phyloP scores from a whole-genome alignment of 768 basidiomycete genomes.

The Butyriboletus loyo region DNA sequence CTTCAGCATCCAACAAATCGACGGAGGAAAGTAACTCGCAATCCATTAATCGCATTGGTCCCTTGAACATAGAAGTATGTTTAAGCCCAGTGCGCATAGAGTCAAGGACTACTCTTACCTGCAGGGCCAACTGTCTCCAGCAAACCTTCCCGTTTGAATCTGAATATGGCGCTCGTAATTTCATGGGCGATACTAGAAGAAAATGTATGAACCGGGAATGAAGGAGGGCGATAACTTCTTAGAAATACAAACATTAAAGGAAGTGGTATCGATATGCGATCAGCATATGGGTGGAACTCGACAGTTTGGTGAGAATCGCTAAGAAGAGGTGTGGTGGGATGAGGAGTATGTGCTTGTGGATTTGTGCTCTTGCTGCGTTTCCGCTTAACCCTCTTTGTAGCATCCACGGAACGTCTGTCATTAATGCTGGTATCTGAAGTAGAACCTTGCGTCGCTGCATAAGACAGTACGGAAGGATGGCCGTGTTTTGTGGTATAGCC shows the following conservation, averaged over 20 bases:
- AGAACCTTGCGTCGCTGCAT: slow-evolving; percentile 40
- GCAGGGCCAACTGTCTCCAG: slow-evolving; percentile 90
- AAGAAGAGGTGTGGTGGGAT: slow-evolving; percentile 62
- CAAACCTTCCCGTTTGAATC: slow-evolving; percentile 75
- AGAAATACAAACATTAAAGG: slow-evolving; percentile 67
- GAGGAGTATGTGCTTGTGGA: slow-evolving; percentile 16
- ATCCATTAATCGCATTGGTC: slow-evolving; percentile 68
- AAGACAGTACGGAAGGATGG: slow-evolving; percentile 33
- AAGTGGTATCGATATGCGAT: slow-evolving; percentile 68
- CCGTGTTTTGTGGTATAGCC: slow-evolving; percentile 38
- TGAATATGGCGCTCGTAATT: slow-evolving; percentile 63
- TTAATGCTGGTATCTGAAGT: slow-evolving; percentile 27
- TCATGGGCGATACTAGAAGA: slow-evolving; percentile 74
- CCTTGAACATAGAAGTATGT: slow-evolving; percentile 39
- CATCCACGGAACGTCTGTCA: slow-evolving; percentile 36
- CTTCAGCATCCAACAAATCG: slow-evolving; percentile 4
- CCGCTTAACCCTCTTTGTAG: slow-evolving; percentile 65
- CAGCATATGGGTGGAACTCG: slow-evolving; percentile 57
- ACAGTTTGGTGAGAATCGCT: slow-evolving; percentile 50
- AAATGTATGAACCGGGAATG: not conserved
- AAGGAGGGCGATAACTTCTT: not conserved
- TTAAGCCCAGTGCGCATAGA: not conserved
- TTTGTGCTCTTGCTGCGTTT: slow-evolving; percentile 63
- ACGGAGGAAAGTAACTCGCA: slow-evolving; percentile 40
- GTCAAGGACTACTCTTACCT: slow-evolving; percentile 39